phyloP scores from a whole-genome alignment of 306 rosid species.

The Citrullus amarus region DNA sequence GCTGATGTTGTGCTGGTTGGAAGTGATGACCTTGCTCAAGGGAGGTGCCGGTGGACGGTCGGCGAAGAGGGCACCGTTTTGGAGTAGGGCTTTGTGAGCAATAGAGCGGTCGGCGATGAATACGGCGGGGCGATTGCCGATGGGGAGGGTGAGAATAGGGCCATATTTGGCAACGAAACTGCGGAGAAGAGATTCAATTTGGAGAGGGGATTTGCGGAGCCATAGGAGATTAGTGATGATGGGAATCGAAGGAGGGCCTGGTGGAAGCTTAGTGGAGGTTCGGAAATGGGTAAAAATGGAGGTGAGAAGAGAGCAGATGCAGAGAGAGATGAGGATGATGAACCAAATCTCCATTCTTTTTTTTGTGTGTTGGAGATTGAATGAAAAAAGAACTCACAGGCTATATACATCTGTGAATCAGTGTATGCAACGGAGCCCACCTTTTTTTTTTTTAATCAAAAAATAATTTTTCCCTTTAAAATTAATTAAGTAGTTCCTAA shows the following conservation, averaged over 20 bases:
- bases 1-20: neutral
- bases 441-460: too few species aligned
- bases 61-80: neutral
- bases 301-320: neutral
- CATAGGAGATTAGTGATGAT: neutral
- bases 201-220: neutral
- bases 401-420: too few species aligned
- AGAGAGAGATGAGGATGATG: neutral
- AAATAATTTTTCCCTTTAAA: too few species aligned
- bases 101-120: neutral
- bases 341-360: constrained; percentile 4
- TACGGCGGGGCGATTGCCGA: neutral
- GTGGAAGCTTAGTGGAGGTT: neutral
- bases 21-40: neutral
- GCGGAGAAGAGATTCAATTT: neutral
- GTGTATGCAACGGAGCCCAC: too few species aligned
- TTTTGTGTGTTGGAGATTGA: neutral
- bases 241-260: neutral
- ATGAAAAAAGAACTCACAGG: too few species aligned
- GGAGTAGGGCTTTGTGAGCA: neutral
- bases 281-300: neutral
- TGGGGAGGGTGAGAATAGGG: neutral
- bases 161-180: neutral
- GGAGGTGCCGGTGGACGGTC: neutral
- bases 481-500: too few species aligned